These are phyloP conservation scores for Phaeophleospora eucalypticola DNA, from an alignment of 2,329 filamentous ascomycete species.

Conservation along the genomic window DNA sequence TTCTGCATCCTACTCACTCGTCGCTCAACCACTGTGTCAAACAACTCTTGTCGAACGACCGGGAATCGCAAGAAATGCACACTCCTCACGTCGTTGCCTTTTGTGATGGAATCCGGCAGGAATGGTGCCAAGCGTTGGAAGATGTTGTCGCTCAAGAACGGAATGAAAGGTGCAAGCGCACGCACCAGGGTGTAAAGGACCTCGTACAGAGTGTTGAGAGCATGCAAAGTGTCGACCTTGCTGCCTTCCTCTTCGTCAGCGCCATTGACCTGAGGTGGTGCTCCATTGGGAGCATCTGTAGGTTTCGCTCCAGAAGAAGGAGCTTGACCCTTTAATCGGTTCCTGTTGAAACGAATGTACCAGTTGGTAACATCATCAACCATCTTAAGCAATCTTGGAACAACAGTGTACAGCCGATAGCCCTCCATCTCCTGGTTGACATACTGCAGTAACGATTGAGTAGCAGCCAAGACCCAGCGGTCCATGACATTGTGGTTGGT, in stretches of 20 bases:
- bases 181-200: constrained; percentile 85
- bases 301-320: constrained; percentile 16
- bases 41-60: constrained; percentile 80
- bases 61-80: constrained; percentile 93
- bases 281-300: constrained; percentile 20
- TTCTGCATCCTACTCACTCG: constrained; percentile 88
- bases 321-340: constrained; percentile 70
- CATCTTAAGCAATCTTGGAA: constrained; percentile 65
- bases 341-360: constrained; percentile 95
- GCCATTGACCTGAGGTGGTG: constrained; percentile 11
- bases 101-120: constrained; percentile 66
- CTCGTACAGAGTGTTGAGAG: constrained; percentile 90
- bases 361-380: constrained; percentile 98
- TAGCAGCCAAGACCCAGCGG: constrained; percentile 88
- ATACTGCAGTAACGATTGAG: constrained; percentile 84
- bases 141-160: constrained; percentile 92
- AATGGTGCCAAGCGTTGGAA: constrained; percentile 78
- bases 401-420: constrained; percentile 74
- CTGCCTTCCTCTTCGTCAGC: constrained; percentile 62
- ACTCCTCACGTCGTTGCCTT: constrained; percentile 69
- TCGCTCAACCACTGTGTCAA: constrained; percentile 80
- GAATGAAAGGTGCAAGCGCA: constrained; percentile 88
- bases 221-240: constrained; percentile 75
- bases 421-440: constrained; percentile 89
- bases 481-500: constrained; percentile 91